Evolutionary conservation across 306 rosid species (phyloP), one percentile per base, ranked within the genome.

Genomic region (Pachyrhizus erosus): DNA sequence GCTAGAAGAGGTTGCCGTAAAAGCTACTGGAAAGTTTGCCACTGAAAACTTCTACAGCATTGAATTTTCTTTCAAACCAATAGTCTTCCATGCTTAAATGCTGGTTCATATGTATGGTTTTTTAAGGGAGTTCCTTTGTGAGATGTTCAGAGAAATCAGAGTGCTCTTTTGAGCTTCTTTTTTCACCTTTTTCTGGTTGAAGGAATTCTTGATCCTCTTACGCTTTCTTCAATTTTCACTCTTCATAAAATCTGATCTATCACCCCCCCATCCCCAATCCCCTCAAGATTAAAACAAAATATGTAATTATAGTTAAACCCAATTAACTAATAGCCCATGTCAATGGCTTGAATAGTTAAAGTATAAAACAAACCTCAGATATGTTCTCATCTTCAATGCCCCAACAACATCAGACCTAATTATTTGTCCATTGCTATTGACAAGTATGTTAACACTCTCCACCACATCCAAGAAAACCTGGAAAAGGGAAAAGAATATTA

Each of bases 381-480:
- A 93, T 83, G 99, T 91, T 87, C 99, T 91, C 99, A 96, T 96
- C 91, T 93, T 96, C 92, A 96, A 73, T 9, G 98, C 99, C 31
- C 99, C 99, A 84, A 96, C 98, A 77, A 96, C 98, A 60, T 96
- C 99, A 61, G 99, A 96, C 86, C 98, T 91, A 83, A 96, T 89
- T 88, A 93, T 93, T 88, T 96, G 98, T 42, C 99, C 99, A 79
- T 93, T 96, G 91, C 97, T 96, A 91, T 93, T 96, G 85, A 96
- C 99, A 60, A 96, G 97, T 80, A 93, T 96, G 87, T 96, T 96
- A 83, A 96, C 99, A 78, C 96, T 96, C 92, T 96, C 99, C 84
- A 96, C 99, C 88, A 96, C 99, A 92, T 96, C 99, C 93, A 96
- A 87, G 90, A 96, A 96, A 79, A 96, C 99, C 98, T 96, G 88